Base-by-base conservation (phyloP, 2,329 filamentous ascomycete genomes). In the Diaporthe batatas region DNA sequence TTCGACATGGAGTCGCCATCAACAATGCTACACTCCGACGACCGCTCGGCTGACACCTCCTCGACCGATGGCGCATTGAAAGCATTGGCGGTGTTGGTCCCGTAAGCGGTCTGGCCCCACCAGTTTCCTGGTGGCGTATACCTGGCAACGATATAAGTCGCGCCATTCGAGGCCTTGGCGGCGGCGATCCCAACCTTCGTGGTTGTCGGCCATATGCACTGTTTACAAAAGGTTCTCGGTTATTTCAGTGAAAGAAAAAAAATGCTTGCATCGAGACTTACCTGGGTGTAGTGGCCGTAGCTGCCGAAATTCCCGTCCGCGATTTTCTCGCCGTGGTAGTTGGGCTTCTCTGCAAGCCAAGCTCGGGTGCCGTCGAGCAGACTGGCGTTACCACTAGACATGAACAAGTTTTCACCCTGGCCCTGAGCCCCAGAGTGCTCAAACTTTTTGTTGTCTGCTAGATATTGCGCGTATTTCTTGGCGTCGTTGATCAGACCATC, bases 211-310 rank as follows among this genome's bases (percentile, higher is more conserved):
- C 74, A 75, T 58, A 75, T 69, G 62, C 74, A 75, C 57, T 75
- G 70, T 6, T 29, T n/a, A 25, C 8, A 3, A 36, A 36, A 7
- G 6, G 5, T 21, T 6, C 16, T 36, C 23, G 34, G 2, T 23
- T 25, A 16, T 7, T 10, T 11, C 29, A 23, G 6, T 29, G 14
- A 34, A 25, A 1, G 51, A 25, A 1, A 12, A 6, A 7, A 18
- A 16, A 12, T 21, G 29, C 16, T 5, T 29, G 11, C 21, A 6
- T 25, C 2, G 6, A 36, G 32, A 32, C 62, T 51, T 25, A 51
- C 62, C 62, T 65, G 62, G 29, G 58, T 75, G 67, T 75, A 75
- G 58, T 75, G 74, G 1, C 74, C 74, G 11, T 74, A 75, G n/a
- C n/a, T 39, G 21, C 25, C 53, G 12, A 75, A 72, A 25, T 72